Evolutionary conservation across 2,329 filamentous ascomycete species (phyloP), one percentile per base, ranked within the genome.

Genomic region (Penicillium concentricum): DNA sequence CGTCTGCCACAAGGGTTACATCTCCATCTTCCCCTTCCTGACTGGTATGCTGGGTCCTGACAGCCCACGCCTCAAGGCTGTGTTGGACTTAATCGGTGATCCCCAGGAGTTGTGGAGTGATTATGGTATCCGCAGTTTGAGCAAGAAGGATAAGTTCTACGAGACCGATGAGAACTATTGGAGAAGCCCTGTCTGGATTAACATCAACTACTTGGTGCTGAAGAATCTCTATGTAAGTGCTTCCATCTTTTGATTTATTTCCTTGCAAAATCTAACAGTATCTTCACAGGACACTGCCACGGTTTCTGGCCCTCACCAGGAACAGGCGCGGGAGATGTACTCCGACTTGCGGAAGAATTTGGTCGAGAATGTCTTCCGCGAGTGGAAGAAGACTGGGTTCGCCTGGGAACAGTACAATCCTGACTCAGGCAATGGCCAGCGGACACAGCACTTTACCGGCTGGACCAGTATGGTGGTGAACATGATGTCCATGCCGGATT

Each of bases 401-500:
- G 94, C 93, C 0, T 99, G 93, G 93, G 94, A 99, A 77, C 94
- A 99, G 78, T 99, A 97, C 75, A 91, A 96, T 72, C 91, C 92
- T 0, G 91, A 96, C 67, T 96, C 91, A 4, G 94, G 94, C 44
- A 84, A 84, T 51, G 94, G 94, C n/a, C 93, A 97, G 80, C 84
- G 94, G 41, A 97, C 92, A 5, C 92, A 97, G 80, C 93, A 97
- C 75, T 99, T 99, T 73, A 97, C 94, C 0, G 94, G 94, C 49
- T 99, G 94, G 94, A 99, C 94, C n/a, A 96, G 91, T 73, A 79
- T 97, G 75, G 90, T 97, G 46, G 92, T 97, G 44, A 97, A 96
- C 81, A 91, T 99, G 64, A 96, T 97, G 92, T 86, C 86, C 45
- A 93, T 99, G 91, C 89, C 91, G 7, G 88, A 95, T 65, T 69